These are phyloP conservation scores for Ceratocystis huliohia DNA, from an alignment of 2,329 filamentous ascomycete species.

Conservation along the genomic window DNA sequence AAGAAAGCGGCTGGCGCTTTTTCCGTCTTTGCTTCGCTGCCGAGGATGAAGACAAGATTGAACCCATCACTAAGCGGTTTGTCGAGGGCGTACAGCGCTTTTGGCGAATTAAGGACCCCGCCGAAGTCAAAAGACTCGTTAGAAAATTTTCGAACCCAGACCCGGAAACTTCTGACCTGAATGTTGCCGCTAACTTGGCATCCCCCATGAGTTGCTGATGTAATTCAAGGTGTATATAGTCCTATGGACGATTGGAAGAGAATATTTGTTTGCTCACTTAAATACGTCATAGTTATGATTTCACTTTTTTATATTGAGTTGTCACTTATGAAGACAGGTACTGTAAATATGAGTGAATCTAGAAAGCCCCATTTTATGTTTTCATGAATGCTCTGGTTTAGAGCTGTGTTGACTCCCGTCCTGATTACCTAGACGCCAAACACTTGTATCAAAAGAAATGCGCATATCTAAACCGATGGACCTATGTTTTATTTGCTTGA, in stretches of 20 bases:
- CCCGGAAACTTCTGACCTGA: conserved; percentile 21
- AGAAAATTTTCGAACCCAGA: conserved; percentile 25
- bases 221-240: no score
- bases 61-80: conserved; percentile 48
- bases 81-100: conserved; percentile 59
- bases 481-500: conserved; percentile 18
- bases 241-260: no score
- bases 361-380: conserved; percentile 2
- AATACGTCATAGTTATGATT: neutral
- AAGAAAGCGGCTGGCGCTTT: conserved; percentile 54
- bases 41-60: conserved; percentile 58
- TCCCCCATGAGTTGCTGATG: conserved; percentile 26
- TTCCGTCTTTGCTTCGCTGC: conserved; percentile 77
- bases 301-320: conserved; percentile 17
- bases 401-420: conserved; percentile 14
- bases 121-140: conserved; percentile 52
- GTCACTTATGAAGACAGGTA: conserved; percentile 13
- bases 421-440: conserved; percentile 20
- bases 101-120: conserved; percentile 58
- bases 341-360: conserved; percentile 13
- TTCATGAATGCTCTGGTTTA: neutral
- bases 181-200: conserved; percentile 26
- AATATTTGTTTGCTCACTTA: neutral
- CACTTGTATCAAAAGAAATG: conserved; percentile 22
- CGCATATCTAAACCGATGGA: conserved; percentile 20